Conservation (phyloP, 73 alveolate genomes). For the Symbiodinium pilosum region DNA sequence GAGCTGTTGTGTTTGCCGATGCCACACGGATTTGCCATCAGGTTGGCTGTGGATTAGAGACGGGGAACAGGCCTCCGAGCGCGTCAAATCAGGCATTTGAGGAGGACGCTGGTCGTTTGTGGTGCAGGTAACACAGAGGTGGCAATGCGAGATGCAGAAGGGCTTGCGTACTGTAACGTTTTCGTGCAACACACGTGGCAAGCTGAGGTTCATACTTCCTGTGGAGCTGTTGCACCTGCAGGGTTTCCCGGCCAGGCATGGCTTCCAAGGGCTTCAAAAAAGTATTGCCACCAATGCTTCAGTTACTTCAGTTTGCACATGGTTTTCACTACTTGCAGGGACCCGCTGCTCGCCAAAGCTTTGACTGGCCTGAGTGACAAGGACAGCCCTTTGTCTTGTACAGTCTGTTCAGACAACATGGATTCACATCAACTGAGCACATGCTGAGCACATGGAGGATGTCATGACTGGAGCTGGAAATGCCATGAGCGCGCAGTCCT, state of each 20-base stretch:
- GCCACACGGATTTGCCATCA: too few relatives aligned
- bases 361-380: slow-evolving; percentile 39
- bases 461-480: slow-evolving; percentile 64
- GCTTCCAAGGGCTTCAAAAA: neutral
- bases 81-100: too few relatives aligned
- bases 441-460: slow-evolving; percentile 24
- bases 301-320: neutral
- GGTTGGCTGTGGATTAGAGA: slow-evolving; percentile 3
- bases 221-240: slow-evolving; percentile 58
- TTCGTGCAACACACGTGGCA: neutral
- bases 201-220: slow-evolving; percentile 10
- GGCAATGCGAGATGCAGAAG: neutral
- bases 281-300: too few relatives aligned
- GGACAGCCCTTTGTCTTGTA: slow-evolving; percentile 4
- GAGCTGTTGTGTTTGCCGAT: too few relatives aligned
- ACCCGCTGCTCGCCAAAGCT: slow-evolving; percentile 68
- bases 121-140: neutral
- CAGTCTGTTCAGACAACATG: too few relatives aligned
- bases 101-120: too few relatives aligned
- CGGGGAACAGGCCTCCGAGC: neutral
- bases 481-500: slow-evolving; percentile 60
- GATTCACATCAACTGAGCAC: too few relatives aligned
- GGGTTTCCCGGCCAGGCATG: slow-evolving; percentile 59
- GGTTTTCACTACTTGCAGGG: slow-evolving; percentile 6
- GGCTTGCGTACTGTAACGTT: neutral